Evolutionary conservation across 1,284 basidiomycete species (phyloP).

Genomic region (Pascua sp.): DNA sequence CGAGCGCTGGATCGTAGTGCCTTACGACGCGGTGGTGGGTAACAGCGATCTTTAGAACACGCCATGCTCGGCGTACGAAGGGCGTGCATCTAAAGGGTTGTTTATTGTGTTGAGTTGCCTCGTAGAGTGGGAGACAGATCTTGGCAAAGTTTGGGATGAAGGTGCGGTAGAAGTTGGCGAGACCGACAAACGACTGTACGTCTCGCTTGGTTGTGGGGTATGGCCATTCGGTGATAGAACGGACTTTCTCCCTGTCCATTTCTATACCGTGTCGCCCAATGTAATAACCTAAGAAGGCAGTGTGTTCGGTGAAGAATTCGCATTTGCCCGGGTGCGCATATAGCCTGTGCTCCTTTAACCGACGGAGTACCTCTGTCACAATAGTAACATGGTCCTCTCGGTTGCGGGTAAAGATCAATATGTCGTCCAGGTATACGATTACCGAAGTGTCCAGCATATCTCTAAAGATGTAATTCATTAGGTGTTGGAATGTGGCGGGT

Average conservation of each 20-base stretch:
- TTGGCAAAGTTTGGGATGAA: slow-evolving; percentile 52
- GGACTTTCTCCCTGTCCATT: slow-evolving; percentile 53
- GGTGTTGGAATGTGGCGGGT: slow-evolving; percentile 46
- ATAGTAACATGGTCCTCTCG: slow-evolving; percentile 41
- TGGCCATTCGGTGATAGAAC: slow-evolving; percentile 49
- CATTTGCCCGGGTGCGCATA: no score
- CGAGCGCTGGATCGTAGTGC: slow-evolving; percentile 44
- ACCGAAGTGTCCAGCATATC: slow-evolving; percentile 31
- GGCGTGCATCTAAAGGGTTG: no score
- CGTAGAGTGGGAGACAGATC: no score
- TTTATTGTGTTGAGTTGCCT: no score
- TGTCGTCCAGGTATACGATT: slow-evolving; percentile 47
- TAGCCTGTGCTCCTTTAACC: no score
- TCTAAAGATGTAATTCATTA: slow-evolving; percentile 31
- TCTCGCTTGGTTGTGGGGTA: slow-evolving; percentile 43
- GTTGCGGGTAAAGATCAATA: slow-evolving; percentile 52
- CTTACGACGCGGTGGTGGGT: slow-evolving; percentile 44
- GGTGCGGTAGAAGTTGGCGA: slow-evolving; percentile 50
- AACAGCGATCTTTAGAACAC: slow-evolving; percentile 46
- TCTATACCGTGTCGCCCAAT: slow-evolving; percentile 36
- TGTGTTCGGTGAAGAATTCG: slow-evolving; percentile 40
- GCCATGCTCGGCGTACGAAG: no score
- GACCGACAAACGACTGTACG: slow-evolving; percentile 48
- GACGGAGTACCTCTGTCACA: no score
- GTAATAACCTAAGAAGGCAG: slow-evolving; percentile 54